Evolutionary conservation across 129 eudicot species (phyloP), one percentile per base, ranked within the genome.

Genomic region (Calendula officinalis): DNA sequence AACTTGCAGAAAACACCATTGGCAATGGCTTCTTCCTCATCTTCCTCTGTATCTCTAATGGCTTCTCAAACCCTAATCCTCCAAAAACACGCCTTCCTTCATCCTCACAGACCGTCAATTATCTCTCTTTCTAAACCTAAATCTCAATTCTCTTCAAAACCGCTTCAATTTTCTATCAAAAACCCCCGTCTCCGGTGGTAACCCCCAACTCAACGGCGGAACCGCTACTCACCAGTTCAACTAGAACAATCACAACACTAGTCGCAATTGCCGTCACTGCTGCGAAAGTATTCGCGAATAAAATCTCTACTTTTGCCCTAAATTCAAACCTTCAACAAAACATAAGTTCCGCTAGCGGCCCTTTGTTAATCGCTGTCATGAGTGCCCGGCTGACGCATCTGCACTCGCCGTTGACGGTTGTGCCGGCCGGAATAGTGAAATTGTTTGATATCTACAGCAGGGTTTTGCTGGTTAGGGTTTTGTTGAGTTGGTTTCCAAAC

Each of bases 401-500:
- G 66, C 83, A 73, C 78, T 79, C 99, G 56, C 99, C 99, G 67
- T 60, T 92, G 71, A 79, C 91, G 12, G 89, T 92, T 39, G 91
- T 92, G 44, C 95, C 96, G 0, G 84, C 85, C 0, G 99, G 95
- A 1, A 70, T 91, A 85, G 72, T 84, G 15, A 91, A 85, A 51
- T 91, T 96, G 98, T 81, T 91, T 6, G 90, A 86, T 50, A 77
- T 92, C 1, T 92, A 88, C 69, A 67, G 85, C 36, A 91, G 85
- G 51, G 87, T 92, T 59, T 69, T 92, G 71, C 44, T 92, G 91
- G 87, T 92, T 77, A 79, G 99, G 91, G 96, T 92, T 73, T 81
- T 92, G 81, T 73, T 92, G 50, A 85, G 95, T 68, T 92, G 99
- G 99, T 92, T 92, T 50, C 99, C 99, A 5, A 92, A 88, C 56